A percentile compares a stretch with the other conserved stretches of the same genome.
These are phyloP conservation scores for Neofusicoccum ribis DNA, from an alignment of 2,329 filamentous ascomycete genomes.

Conservation along the genomic window DNA sequence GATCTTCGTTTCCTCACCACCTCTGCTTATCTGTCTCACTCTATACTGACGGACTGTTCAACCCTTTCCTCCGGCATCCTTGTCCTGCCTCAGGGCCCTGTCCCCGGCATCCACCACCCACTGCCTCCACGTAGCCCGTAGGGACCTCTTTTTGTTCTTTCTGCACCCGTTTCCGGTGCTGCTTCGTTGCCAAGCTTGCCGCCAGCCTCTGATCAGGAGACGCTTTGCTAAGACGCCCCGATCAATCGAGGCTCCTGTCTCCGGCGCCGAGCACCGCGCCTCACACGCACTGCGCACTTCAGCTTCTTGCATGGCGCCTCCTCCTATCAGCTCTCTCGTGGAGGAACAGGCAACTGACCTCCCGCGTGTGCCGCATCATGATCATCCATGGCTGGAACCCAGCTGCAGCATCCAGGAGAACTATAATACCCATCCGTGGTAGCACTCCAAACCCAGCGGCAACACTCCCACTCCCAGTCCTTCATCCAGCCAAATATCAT, in stretches of 20 bases:
- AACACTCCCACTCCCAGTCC: background rate
- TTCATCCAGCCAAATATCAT: background rate
- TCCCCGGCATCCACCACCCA: background rate
- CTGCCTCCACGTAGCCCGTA: background rate
- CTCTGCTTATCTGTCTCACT: slow-evolving; percentile 4
- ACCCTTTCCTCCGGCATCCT: background rate
- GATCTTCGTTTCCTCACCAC: slow-evolving; percentile 8
- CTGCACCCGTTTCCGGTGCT: background rate
- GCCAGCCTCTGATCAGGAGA: background rate
- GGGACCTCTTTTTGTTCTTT: background rate
- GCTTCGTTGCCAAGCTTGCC: background rate
- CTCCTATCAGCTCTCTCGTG: background rate
- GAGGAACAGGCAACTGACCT: background rate
- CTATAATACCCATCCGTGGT: background rate
- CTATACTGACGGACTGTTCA: background rate
- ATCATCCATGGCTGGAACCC: background rate
- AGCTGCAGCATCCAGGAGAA: background rate
- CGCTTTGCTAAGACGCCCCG: background rate
- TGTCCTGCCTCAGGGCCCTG: background rate
- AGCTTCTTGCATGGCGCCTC: background rate
- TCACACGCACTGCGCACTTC: background rate
- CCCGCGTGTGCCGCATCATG: background rate
- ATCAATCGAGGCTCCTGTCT: background rate
- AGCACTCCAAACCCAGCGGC: too few species aligned
- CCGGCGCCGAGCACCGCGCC: background rate